Conservation (phyloP, 441 rosid species). For the Geranium incanum region DNA sequence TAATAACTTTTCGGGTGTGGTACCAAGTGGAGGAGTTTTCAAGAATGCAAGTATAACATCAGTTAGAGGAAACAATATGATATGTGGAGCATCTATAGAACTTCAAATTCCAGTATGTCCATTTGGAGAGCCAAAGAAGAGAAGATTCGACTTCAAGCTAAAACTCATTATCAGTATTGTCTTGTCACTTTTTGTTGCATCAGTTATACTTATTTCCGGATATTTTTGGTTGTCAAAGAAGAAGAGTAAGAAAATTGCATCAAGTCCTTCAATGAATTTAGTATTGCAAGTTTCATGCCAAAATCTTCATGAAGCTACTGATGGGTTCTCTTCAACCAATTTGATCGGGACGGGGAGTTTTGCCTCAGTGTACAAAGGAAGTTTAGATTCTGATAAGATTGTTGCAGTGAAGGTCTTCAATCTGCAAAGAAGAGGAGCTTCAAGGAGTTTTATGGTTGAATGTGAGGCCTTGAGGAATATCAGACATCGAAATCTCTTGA, state of each 20-base stretch:
- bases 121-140: slow-evolving; percentile 5
- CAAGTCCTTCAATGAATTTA: not conserved
- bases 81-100: slow-evolving; percentile 27
- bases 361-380: slow-evolving; percentile 15
- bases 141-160: not conserved
- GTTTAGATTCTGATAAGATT: not conserved
- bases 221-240: not conserved
- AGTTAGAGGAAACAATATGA: slow-evolving; percentile 16
- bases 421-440: slow-evolving; percentile 12
- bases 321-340: slow-evolving; percentile 7
- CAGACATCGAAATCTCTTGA: slow-evolving; percentile 11
- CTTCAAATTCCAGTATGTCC: slow-evolving; percentile 15
- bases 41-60: slow-evolving; percentile 21
- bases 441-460: slow-evolving; percentile 15
- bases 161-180: not conserved
- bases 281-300: not conserved
- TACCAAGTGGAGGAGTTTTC: slow-evolving; percentile 24
- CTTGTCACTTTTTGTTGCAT: not conserved
- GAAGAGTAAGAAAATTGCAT: not conserved
- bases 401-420: slow-evolving; percentile 18
- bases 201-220: not conserved
- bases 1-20: slow-evolving; percentile 22
- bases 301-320: slow-evolving; percentile 10
- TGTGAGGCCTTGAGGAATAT: slow-evolving; percentile 5
- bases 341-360: slow-evolving; percentile 14